Evolutionary conservation across 768 basidiomycete species (phyloP).

Genomic region (Auricularia sp.): DNA sequence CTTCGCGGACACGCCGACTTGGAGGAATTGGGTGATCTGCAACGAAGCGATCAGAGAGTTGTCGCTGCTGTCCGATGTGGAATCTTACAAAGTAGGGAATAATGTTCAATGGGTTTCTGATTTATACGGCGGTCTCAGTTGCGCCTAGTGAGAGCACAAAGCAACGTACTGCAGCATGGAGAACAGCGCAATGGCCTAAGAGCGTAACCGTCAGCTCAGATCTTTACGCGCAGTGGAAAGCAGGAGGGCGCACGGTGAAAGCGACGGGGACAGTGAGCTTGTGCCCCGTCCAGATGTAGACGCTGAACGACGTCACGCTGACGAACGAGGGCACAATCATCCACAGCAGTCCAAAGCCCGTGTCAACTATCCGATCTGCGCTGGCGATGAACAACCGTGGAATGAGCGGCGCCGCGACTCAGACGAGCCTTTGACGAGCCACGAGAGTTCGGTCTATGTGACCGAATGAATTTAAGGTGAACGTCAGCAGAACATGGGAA

Average conservation of each 20-base stretch:
- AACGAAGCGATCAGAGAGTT: neutral
- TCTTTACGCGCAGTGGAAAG: neutral
- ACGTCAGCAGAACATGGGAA: constrained; percentile 39
- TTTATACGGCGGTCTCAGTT: constrained; percentile 20
- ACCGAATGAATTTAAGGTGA: too few species aligned
- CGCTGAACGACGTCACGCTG: constrained; percentile 70
- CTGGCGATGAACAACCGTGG: constrained; percentile 4
- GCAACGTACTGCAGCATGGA: constrained; percentile 49
- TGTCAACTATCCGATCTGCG: constrained; percentile 57
- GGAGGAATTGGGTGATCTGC: neutral
- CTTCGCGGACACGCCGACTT: constrained; percentile 55
- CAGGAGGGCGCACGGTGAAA: constrained; percentile 53
- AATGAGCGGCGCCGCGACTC: neutral
- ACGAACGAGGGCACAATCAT: constrained; percentile 67
- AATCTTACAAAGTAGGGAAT: constrained; percentile 70
- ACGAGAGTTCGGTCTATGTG: constrained; percentile 3
- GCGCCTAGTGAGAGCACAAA: neutral
- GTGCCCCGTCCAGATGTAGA: constrained; percentile 61
- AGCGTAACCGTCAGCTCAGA: neutral
- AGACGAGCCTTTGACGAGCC: constrained; percentile 4
- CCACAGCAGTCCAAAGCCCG: constrained; percentile 69
- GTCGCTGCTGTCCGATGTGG: constrained; percentile 38
- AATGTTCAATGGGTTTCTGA: constrained; percentile 52
- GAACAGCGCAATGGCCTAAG: constrained; percentile 69
- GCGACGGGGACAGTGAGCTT: constrained; percentile 70